These are phyloP conservation scores for Aegle marmelos DNA, from an alignment of 345 rosid genomes.

Conservation along the genomic window DNA sequence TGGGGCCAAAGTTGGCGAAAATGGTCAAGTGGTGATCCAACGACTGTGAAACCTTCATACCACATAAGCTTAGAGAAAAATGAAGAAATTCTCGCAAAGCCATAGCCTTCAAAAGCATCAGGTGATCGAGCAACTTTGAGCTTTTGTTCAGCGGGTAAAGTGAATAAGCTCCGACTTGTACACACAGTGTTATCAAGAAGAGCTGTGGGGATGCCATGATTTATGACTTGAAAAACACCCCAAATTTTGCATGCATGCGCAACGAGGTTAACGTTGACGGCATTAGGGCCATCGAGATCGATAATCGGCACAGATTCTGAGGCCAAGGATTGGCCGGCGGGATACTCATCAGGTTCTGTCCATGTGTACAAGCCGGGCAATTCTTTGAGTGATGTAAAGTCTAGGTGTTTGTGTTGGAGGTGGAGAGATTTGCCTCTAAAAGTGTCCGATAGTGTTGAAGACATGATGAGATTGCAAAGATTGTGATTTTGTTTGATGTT, in stretches of 20 bases:
- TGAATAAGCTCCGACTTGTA: constrained; percentile 44
- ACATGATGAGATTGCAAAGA: constrained; percentile 33
- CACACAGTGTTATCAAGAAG: constrained; percentile 50
- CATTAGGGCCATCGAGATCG: constrained; percentile 58
- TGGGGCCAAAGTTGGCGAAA: constrained; percentile 82
- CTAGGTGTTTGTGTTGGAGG: constrained; percentile 44
- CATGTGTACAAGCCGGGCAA: constrained; percentile 79
- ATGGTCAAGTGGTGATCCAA: constrained; percentile 71
- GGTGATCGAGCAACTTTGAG: constrained; percentile 67
- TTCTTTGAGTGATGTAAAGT: constrained; percentile 55
- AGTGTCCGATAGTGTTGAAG: constrained; percentile 52
- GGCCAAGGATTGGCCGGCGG: constrained; percentile 10
- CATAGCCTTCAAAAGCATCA: constrained; percentile 73
- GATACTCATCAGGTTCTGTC: constrained; percentile 42
- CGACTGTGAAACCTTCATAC: constrained; percentile 92
- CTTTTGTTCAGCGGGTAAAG: constrained; percentile 57
- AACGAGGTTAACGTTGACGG: constrained; percentile 28
- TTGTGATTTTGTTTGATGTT: not conserved
- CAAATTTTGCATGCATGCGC: constrained; percentile 78
- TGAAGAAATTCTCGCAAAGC: constrained; percentile 70
- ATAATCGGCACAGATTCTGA: constrained; percentile 54
- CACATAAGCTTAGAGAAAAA: constrained; percentile 88
- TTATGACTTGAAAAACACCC: constrained; percentile 75
- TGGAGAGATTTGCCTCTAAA: constrained; percentile 48
- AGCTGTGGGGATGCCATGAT: constrained; percentile 60